A percentile compares a stretch with the other conserved stretches of the same genome.
These are phyloP conservation scores for Beta vulgaris DNA, from an alignment of 148 eudicot species.

Conservation along the genomic window DNA sequence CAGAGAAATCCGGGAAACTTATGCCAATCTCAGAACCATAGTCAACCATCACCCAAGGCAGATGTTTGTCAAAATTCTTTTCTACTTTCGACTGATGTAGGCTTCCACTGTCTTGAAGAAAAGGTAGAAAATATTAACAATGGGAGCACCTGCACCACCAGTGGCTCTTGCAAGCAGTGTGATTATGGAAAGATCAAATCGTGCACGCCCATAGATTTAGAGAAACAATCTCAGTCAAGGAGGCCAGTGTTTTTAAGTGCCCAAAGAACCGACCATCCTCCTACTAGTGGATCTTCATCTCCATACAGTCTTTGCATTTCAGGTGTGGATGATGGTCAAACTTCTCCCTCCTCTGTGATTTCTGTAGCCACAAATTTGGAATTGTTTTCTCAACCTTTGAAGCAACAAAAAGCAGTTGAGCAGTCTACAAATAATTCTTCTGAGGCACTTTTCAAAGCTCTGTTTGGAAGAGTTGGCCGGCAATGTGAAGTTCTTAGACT, in stretches of 20 bases:
- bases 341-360: slow-evolving; percentile 49
- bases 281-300: slow-evolving; percentile 20
- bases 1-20: slow-evolving; percentile 46
- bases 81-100: slow-evolving; percentile 31
- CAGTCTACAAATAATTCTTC: slow-evolving; percentile 35
- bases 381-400: slow-evolving; percentile 26
- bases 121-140: slow-evolving; percentile 14
- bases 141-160: slow-evolving; percentile 25
- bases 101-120: slow-evolving; percentile 31
- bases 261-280: slow-evolving; percentile 30
- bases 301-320: slow-evolving; percentile 33
- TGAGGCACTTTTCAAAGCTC: slow-evolving; percentile 49
- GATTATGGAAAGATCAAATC: slow-evolving; percentile 19
- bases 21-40: slow-evolving; percentile 37
- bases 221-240: slow-evolving; percentile 19
- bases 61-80: slow-evolving; percentile 23
- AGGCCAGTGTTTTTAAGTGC: slow-evolving; percentile 21
- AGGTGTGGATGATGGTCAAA: slow-evolving; percentile 34
- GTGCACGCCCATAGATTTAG: slow-evolving; percentile 23
- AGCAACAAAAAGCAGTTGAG: slow-evolving; percentile 29
- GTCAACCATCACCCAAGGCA: slow-evolving; percentile 30
- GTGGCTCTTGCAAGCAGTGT: slow-evolving; percentile 31
- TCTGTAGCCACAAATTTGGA: slow-evolving; percentile 59
- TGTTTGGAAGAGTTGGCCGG: slow-evolving; percentile 46
- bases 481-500: slow-evolving; percentile 64